A percentile compares a stretch with the other conserved stretches of the same genome.
Conservation (phyloP, 495 filamentous ascomycete species). For the Penicillium pancosmium region DNA sequence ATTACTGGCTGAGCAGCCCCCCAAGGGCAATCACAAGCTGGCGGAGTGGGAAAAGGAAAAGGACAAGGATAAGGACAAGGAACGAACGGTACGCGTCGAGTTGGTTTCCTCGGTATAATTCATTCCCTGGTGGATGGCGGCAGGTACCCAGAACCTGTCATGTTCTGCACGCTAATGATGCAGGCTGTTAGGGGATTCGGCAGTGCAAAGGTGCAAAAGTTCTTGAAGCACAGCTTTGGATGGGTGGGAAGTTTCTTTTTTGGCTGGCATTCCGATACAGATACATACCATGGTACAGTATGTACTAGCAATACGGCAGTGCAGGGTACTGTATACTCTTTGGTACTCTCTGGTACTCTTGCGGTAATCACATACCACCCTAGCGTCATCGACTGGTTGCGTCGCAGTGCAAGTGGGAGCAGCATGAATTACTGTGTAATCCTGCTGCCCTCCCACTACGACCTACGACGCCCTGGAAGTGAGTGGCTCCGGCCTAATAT, state of each 20-base stretch:
- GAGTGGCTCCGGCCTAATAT: not conserved
- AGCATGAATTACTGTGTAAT: not conserved
- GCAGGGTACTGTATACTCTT: slow-evolving; percentile 4
- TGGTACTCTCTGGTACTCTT: not conserved
- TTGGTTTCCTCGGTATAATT: slow-evolving; percentile 7
- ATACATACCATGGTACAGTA: slow-evolving; percentile 7
- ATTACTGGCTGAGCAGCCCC: not conserved
- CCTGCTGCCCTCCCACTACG: not conserved
- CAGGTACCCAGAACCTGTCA: slow-evolving; percentile 6
- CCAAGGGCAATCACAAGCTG: slow-evolving; percentile 4
- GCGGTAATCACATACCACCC: slow-evolving; percentile 1
- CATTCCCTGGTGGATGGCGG: not conserved
- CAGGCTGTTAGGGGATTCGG: slow-evolving; percentile 1
- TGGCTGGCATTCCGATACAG: slow-evolving; percentile 21
- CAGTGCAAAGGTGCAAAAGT: slow-evolving; percentile 3
- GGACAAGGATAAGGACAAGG: not conserved
- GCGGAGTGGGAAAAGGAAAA: not conserved
- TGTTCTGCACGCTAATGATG: slow-evolving; percentile 5
- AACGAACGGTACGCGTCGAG: slow-evolving; percentile 9
- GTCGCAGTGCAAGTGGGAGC: not conserved
- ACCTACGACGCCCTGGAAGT: not conserved
- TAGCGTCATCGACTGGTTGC: slow-evolving; percentile 4
- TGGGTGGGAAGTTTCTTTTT: not conserved
- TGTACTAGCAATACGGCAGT: not conserved
- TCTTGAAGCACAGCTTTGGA: not conserved